Percentiles rank a stretch among this genome's conserved stretches.
phyloP scores from a whole-genome alignment of 768 basidiomycete genomes.

The Sutorius australiensis region DNA sequence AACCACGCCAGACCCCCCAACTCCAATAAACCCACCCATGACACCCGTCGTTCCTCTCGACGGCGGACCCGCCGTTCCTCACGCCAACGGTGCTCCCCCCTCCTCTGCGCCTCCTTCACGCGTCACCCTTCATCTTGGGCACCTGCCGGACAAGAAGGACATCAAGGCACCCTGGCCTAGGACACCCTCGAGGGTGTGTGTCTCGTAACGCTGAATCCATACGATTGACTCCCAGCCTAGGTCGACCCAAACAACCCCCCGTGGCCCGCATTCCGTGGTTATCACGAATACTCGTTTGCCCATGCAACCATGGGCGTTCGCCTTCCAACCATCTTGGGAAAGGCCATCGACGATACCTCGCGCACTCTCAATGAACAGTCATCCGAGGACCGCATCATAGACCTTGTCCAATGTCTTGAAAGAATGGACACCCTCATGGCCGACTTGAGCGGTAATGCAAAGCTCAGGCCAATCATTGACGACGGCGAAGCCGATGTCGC shows the following conservation, averaged over 20 bases:
- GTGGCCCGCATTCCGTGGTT: slow-evolving; percentile 77
- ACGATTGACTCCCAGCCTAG: slow-evolving; percentile 31
- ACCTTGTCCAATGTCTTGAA: slow-evolving; percentile 81
- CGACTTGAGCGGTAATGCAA: slow-evolving; percentile 79
- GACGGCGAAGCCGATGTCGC: slow-evolving; percentile 91
- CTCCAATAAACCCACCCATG: slow-evolving; percentile 3
- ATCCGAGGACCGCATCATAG: slow-evolving; percentile 76
- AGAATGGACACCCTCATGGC: slow-evolving; percentile 88
- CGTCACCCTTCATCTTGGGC: slow-evolving; percentile 70
- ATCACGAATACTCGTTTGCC: slow-evolving; percentile 79
- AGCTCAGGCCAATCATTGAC: slow-evolving; percentile 83
- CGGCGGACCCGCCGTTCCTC: neutral
- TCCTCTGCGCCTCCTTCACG: slow-evolving; percentile 44
- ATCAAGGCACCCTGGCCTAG: slow-evolving; percentile 72
- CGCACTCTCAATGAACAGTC: slow-evolving; percentile 85
- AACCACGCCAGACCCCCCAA: slow-evolving; percentile 20
- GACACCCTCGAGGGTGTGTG: slow-evolving; percentile 62
- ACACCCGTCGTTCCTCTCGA: neutral
- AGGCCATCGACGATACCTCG: slow-evolving; percentile 89
- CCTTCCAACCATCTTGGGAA: slow-evolving; percentile 91
- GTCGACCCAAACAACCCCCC: slow-evolving; percentile 83
- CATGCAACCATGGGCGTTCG: slow-evolving; percentile 96
- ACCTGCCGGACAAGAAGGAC: slow-evolving; percentile 69
- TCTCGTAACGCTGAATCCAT: neutral
- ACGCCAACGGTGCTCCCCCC: slow-evolving; percentile 10